These are phyloP conservation scores for Penicillium desertorum DNA, from an alignment of 495 filamentous ascomycete genomes.

Conservation along the genomic window DNA sequence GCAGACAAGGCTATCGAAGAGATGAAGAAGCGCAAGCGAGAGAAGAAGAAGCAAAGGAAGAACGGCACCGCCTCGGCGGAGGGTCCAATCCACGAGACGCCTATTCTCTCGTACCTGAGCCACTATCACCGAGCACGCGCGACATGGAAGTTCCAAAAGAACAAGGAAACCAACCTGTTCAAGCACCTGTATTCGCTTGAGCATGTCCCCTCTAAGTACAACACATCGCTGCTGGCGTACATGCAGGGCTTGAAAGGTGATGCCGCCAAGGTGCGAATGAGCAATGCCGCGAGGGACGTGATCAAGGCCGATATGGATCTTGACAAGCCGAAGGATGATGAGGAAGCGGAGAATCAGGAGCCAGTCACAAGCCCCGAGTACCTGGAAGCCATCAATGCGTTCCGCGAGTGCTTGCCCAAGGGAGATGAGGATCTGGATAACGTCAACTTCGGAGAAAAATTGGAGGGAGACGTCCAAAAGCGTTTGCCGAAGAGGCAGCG, in stretches of 20 bases:
- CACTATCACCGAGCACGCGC: slow-evolving; percentile 64
- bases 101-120: slow-evolving; percentile 70
- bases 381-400: slow-evolving; percentile 51
- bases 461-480: slow-evolving; percentile 42
- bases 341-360: slow-evolving; percentile 47
- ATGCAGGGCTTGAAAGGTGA: slow-evolving; percentile 69
- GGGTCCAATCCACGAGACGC: slow-evolving; percentile 42
- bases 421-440: slow-evolving; percentile 34
- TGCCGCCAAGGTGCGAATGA: slow-evolving; percentile 57
- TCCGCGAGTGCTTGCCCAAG: slow-evolving; percentile 34
- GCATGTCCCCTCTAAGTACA: slow-evolving; percentile 63
- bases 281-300: slow-evolving; percentile 59
- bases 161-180: slow-evolving; percentile 75
- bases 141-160: slow-evolving; percentile 93
- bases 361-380: slow-evolving; percentile 46
- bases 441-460: slow-evolving; percentile 32
- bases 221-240: slow-evolving; percentile 65
- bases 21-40: slow-evolving; percentile 32
- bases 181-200: slow-evolving; percentile 73
- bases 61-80: slow-evolving; percentile 17
- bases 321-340: slow-evolving; percentile 23
- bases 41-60: slow-evolving; percentile 40
- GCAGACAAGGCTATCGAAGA: slow-evolving; percentile 26
- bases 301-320: slow-evolving; percentile 45
- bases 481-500: slow-evolving; percentile 46